Conservation (phyloP, 371 early-diverging fungal genomes). For the Syncephalastrum monosporum region DNA sequence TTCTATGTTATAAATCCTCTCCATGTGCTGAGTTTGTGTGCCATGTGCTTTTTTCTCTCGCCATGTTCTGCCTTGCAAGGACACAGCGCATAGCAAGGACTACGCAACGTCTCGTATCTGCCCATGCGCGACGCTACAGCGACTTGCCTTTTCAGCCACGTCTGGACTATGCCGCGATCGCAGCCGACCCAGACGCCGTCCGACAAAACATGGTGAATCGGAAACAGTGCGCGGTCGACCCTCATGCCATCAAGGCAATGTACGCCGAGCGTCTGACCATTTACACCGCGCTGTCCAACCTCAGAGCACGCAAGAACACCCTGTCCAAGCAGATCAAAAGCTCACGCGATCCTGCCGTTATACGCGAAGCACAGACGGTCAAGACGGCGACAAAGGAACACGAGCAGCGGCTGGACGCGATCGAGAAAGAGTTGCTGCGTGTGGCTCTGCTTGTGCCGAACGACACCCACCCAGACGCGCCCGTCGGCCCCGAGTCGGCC, state of each 20-base stretch:
- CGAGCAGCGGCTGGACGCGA: conserved; percentile 37
- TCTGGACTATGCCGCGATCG: conserved; percentile 60
- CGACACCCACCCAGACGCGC: conserved; percentile 62
- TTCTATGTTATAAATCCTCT: no score
- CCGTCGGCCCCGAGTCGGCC: conserved; percentile 67
- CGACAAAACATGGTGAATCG: conserved; percentile 56
- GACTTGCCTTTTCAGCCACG: conserved; percentile 29
- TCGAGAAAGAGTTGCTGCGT: conserved; percentile 37
- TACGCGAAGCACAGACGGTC: no score
- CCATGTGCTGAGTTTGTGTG: no score
- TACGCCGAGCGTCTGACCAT: conserved; percentile 44
- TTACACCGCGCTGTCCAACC: conserved; percentile 34
- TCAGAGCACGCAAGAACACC: conserved; percentile 51
- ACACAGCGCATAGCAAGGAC: no score
- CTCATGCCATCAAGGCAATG: conserved; percentile 42
- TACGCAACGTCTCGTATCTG: no score
- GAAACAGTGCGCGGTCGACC: conserved; percentile 45
- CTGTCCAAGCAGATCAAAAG: conserved; percentile 24
- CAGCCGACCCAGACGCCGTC: conserved; percentile 48
- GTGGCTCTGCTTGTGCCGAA: conserved; percentile 70
- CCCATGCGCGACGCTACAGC: no score
- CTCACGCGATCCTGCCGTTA: neutral
- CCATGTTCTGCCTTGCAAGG: no score
- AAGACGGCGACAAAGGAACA: conserved; percentile 12
- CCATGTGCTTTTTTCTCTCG: no score